A percentile compares a stretch with the other conserved stretches of the same genome.
phyloP scores from a whole-genome alignment of 2,329 filamentous ascomycete species.

The Escovopsis sp. region DNA sequence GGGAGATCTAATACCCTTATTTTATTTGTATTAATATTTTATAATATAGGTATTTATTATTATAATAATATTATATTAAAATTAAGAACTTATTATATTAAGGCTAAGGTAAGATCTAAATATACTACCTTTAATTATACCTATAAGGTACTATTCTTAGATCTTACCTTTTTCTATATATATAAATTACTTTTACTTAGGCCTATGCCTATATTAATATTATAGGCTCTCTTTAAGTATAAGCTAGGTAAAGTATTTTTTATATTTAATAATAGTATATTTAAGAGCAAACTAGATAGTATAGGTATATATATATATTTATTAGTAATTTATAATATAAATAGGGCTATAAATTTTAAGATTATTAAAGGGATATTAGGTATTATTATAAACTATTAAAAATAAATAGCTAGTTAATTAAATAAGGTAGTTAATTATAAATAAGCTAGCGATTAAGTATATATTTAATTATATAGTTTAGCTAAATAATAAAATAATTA shows the following conservation, averaged over 20 bases:
- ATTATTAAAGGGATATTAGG: too few relatives aligned
- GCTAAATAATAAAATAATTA: background rate
- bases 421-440: too few relatives aligned
- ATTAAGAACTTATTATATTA: background rate
- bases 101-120: background rate
- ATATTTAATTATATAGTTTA: background rate
- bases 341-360: too few relatives aligned
- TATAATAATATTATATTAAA: too few relatives aligned
- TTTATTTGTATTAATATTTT: background rate
- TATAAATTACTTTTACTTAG: background rate
- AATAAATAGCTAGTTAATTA: too few relatives aligned
- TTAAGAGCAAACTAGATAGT: background rate
- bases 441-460: background rate
- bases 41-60: too few relatives aligned
- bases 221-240: too few relatives aligned
- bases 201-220: too few relatives aligned
- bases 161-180: background rate
- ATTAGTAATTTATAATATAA: too few relatives aligned
- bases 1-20: background rate
- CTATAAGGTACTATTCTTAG: background rate
- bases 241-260: too few relatives aligned
- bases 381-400: too few relatives aligned
- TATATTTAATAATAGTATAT: background rate
- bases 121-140: background rate
- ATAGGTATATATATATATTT: background rate